Evolutionary conservation across 2,329 filamentous ascomycete genomes (phyloP), one percentile per base, ranked within the genome.

Genomic region (Fusarium nygamai): DNA sequence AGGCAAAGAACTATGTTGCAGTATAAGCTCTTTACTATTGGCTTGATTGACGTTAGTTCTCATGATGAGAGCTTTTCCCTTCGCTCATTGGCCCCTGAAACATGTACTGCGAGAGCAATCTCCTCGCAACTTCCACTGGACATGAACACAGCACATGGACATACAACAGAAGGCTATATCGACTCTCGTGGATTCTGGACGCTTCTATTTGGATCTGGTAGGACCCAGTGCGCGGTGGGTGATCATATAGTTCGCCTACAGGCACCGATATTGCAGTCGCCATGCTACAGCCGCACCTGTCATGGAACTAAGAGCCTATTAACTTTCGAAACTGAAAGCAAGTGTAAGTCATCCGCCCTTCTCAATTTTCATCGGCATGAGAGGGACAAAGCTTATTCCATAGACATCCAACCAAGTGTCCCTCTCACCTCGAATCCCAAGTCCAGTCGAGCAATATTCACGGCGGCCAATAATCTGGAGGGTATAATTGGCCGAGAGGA

Each of bases 311-410:
- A 36, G 17, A 16, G 4, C 12, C 3, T 27, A 3, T 5, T 8
- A 20, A 11, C 9, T 4, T 34, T 53, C 6, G 0, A 24, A 24
- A 11, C 17, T 20, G 17, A 8, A 11, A 19, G 9, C 7, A 16
- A 36, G 9, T 8, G 0, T 3, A 14, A 36, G 1, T 0, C 1
- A 16, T 27, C 5, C 8, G 2, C 0, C 0, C 3, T 22, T 27
- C 13, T 36, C 12, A 20, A 22, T 2, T 8, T 27, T 1, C 8
- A 20, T 27, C 8, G 20, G 9, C 8, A 2, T 8, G 13, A 36
- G 22, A 50, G 12, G 10, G n/a, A n/a, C 3, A 16, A 27, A 27
- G 19, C 9, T 53, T 53, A 7, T 24, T 17, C 9, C 2, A 27
- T 1, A 22, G 9, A 5, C n/a, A 36, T 27, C 33, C 7, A 27